Conservation (phyloP, 1,139 yeast genomes). For the Kodamaea derodonti region DNA sequence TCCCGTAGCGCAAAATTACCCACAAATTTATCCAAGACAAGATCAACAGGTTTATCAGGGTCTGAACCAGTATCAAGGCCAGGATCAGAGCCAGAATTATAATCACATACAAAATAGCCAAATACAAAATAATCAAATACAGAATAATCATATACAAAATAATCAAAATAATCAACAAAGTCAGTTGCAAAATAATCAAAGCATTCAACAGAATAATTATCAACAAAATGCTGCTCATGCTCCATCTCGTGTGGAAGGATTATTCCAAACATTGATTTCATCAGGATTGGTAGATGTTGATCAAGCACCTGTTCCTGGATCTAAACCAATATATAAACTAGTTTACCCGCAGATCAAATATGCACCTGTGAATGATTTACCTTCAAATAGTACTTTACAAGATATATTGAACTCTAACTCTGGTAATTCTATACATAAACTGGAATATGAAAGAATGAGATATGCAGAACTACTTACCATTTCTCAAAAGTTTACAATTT, state of each 20-base stretch:
- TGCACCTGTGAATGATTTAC: conserved; percentile 16
- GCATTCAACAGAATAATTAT: background rate
- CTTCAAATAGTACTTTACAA: conserved; percentile 29
- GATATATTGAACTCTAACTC: conserved; percentile 25
- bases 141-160: conserved; percentile 1
- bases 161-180: conserved; percentile 18
- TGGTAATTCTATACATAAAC: conserved; percentile 13
- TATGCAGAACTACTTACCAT: conserved; percentile 25
- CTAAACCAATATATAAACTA: conserved; percentile 35
- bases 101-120: conserved; percentile 1
- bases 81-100: background rate
- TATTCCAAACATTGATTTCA: conserved; percentile 32
- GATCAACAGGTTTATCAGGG: background rate
- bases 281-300: conserved; percentile 39
- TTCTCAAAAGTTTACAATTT: conserved; percentile 12
- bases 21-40: background rate
- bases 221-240: background rate
- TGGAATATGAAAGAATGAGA: conserved; percentile 22
- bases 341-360: conserved; percentile 36
- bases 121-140: background rate
- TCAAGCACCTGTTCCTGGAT: conserved; percentile 43
- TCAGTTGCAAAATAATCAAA: background rate
- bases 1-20: conserved; percentile 2
- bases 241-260: conserved; percentile 8
- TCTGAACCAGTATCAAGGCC: background rate